Evolutionary conservation across 2,329 filamentous ascomycete genomes (phyloP), one percentile per base, ranked within the genome.

Genomic region (Hymenoscyphus repandus): DNA sequence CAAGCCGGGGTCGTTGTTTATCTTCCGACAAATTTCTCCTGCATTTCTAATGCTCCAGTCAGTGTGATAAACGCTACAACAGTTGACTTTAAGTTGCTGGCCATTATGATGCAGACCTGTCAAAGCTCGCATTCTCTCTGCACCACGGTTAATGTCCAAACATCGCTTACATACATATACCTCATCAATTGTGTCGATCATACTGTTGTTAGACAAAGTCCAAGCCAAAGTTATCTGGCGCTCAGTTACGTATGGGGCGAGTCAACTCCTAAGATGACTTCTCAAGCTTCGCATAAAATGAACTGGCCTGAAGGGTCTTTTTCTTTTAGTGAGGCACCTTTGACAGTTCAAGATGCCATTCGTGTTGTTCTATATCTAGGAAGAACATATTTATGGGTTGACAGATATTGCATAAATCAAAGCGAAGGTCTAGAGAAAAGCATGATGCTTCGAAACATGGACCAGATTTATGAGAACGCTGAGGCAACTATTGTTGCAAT

Each of bases 331-430:
- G 12, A 27, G 5, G 39, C 38, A 11, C 38, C 38, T 15, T 17
- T 40, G 13, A 40, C 38, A 5, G 18, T 40, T 40, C 38, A 20
- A 40, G 38, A 40, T 17, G 38, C 38, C 17, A 40, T 40, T 17
- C n/a, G n/a, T 11, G 38, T 20, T 15, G 18, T 20, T 40, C 38
- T 13, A 20, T 15, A 40, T 11, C 11, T 40, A 17, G 18, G 38
- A 11, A 40, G 38, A 18, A 34, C 9, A 34, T 53, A 50, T 39
- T 27, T 53, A 13, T 53, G 51, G 51, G 43, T 50, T 13, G 51
- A 53, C 30, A 41, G 38, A 44, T 53, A 50, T 27, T 53, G 47
- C 22, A 50, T 49, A 15, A n/a, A 9, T 15, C 42, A 51, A 34
- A 11, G 18, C 2, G 22, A 39, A 27, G 18, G 22, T 5, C 10